A percentile compares a stretch with the other conserved stretches of the same genome.
Evolutionary conservation across 257 asterid genomes (phyloP).

Genomic region (Agastache rugosa): DNA sequence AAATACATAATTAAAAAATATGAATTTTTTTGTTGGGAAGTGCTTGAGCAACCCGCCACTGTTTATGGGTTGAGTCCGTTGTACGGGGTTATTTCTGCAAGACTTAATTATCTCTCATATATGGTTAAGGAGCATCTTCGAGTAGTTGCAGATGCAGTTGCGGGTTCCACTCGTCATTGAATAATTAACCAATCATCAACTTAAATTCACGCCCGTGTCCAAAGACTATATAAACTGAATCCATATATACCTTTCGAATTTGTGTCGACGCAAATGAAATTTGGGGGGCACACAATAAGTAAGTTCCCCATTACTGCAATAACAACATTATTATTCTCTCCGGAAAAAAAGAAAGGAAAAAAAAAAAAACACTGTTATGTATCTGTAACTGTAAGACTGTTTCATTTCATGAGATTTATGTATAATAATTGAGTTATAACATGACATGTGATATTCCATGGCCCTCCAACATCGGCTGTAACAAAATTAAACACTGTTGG

Average conservation of each 20-base stretch:
- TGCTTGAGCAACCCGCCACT: too few relatives aligned
- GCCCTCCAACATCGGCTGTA: conserved; percentile 31
- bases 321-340: conserved; percentile 29
- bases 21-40: too few relatives aligned
- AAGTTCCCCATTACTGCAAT: conserved; percentile 15
- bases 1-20: too few relatives aligned
- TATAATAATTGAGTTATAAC: conserved; percentile 22
- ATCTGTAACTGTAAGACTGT: not conserved
- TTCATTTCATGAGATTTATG: conserved; percentile 11
- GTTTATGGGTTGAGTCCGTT: too few relatives aligned
- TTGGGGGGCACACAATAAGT: not conserved
- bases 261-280: not conserved
- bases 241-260: not conserved
- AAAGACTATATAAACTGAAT: too few relatives aligned
- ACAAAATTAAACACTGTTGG: not conserved
- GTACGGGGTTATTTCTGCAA: too few relatives aligned
- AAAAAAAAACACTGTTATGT: not conserved
- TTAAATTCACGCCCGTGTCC: too few relatives aligned
- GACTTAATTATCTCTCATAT: too few relatives aligned
- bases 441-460: conserved; percentile 33
- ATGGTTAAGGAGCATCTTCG: too few relatives aligned
- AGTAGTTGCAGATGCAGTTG: too few relatives aligned
- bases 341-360: too few relatives aligned
- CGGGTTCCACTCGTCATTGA: too few relatives aligned
- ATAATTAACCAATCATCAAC: not conserved